These are phyloP conservation scores for Pythium plurisporium DNA, from an alignment of 352 stramenopile species.

Conservation along the genomic window DNA sequence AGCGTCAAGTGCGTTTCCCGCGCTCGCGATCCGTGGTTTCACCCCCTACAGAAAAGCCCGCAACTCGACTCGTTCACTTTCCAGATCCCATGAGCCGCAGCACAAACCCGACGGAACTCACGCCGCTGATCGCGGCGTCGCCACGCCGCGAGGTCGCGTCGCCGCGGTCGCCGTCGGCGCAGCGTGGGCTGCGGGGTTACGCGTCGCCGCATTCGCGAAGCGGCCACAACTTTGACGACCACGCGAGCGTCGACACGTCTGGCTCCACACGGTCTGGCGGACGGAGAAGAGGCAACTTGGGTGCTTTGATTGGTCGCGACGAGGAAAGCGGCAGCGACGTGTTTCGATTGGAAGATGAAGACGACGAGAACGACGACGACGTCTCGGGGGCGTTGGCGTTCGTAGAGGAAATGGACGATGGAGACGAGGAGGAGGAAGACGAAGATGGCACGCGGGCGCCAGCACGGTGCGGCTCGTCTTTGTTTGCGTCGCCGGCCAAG, in stretches of 20 bases:
- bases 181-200: background rate
- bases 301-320: background rate
- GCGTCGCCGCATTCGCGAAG: conserved; percentile 2
- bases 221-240: background rate
- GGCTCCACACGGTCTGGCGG: background rate
- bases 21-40: too few relatives aligned
- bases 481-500: conserved; percentile 62
- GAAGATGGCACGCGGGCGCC: conserved; percentile 7
- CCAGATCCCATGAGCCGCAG: conserved; percentile 1
- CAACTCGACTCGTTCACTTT: background rate
- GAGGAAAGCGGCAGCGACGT: conserved; percentile 1
- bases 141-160: background rate
- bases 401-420: conserved; percentile 7
- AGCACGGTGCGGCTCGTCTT: too few relatives aligned
- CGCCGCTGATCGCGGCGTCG: conserved; percentile 42
- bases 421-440: background rate
- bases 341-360: conserved; percentile 23
- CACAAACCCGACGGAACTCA: conserved; percentile 37
- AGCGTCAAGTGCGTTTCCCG: too few relatives aligned
- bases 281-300: conserved; percentile 7
- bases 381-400: background rate
- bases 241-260: background rate
- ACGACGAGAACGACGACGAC: conserved; percentile 7
- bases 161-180: background rate
- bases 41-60: too few relatives aligned